A percentile compares a stretch with the other conserved stretches of the same genome.
phyloP scores from a whole-genome alignment of 2,329 filamentous ascomycete species.

The Aschersonia sp. region DNA sequence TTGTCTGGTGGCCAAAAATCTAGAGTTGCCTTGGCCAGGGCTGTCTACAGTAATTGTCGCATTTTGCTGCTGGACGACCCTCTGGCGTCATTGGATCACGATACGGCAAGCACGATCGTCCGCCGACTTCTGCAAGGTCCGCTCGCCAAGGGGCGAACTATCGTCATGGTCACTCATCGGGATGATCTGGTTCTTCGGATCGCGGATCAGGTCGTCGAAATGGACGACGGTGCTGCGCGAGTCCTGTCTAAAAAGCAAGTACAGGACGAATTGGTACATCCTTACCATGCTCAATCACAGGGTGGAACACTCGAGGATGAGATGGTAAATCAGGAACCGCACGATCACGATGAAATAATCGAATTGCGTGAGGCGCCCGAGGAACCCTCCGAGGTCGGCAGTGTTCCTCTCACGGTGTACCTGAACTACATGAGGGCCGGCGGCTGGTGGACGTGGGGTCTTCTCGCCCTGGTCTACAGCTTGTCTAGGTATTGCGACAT shows the following conservation, averaged over 20 bases:
- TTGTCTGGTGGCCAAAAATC: slow-evolving; percentile 50
- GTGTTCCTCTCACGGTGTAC: slow-evolving; percentile 63
- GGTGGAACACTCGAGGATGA: not conserved
- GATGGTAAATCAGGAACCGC: not conserved
- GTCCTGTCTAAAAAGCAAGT: slow-evolving; percentile 32
- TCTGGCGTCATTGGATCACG: slow-evolving; percentile 46
- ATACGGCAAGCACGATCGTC: slow-evolving; percentile 48
- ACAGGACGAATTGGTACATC: slow-evolving; percentile 20
- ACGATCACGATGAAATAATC: slow-evolving; percentile 8
- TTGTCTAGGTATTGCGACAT: slow-evolving; percentile 51
- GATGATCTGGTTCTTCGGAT: slow-evolving; percentile 65
- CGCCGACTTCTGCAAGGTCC: slow-evolving; percentile 43
- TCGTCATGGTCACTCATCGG: slow-evolving; percentile 67
- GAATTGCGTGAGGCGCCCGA: slow-evolving; percentile 15
- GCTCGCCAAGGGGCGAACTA: slow-evolving; percentile 47
- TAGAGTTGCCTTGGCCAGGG: slow-evolving; percentile 46
- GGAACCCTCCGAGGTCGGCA: slow-evolving; percentile 36
- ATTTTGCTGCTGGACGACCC: slow-evolving; percentile 48
- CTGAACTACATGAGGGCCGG: slow-evolving; percentile 78
- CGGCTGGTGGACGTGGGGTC: slow-evolving; percentile 55
- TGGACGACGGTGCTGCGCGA: slow-evolving; percentile 44
- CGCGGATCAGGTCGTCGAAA: slow-evolving; percentile 58
- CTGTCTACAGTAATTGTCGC: slow-evolving; percentile 41
- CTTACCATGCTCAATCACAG: slow-evolving; percentile 15
- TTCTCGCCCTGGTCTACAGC: slow-evolving; percentile 47